A percentile compares a stretch with the other conserved stretches of the same genome.
These are phyloP conservation scores for Zoysia matrella DNA, from an alignment of 202 grass and related monocot genomes.

Conservation along the genomic window DNA sequence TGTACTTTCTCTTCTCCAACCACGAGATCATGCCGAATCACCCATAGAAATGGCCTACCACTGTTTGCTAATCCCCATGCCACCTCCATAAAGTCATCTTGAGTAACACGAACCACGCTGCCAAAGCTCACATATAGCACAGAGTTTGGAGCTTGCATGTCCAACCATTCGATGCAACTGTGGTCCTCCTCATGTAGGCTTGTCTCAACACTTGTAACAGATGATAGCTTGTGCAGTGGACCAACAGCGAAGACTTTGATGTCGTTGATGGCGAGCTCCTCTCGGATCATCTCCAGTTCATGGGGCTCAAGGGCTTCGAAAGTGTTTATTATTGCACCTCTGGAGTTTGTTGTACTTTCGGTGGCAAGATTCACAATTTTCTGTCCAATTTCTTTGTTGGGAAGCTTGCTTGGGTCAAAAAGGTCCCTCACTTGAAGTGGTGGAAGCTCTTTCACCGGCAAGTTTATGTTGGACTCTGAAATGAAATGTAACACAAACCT, in stretches of 20 bases:
- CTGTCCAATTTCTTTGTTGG: neutral
- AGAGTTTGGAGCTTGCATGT: slow-evolving; percentile 9
- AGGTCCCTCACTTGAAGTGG: slow-evolving; percentile 58
- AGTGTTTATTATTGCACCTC: slow-evolving; percentile 55
- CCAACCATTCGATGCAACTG: slow-evolving; percentile 57
- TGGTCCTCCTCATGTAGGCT: slow-evolving; percentile 40
- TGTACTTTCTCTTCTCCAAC: neutral
- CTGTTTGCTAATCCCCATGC: slow-evolving; percentile 30
- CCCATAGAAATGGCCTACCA: slow-evolving; percentile 58
- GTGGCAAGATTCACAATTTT: neutral
- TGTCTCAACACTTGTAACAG: neutral
- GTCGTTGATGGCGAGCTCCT: too few species aligned
- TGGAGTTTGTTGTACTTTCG: slow-evolving; percentile 29
- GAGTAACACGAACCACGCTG: slow-evolving; percentile 30
- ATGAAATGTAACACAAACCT: too few species aligned
- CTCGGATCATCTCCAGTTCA: slow-evolving; percentile 29
- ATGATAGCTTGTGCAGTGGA: slow-evolving; percentile 41
- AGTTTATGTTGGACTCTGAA: slow-evolving; percentile 43
- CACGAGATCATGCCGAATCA: slow-evolving; percentile 39
- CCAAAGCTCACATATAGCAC: slow-evolving; percentile 74
- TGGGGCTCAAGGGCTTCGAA: slow-evolving; percentile 28
- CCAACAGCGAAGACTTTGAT: slow-evolving; percentile 22
- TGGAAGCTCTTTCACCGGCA: slow-evolving; percentile 41
- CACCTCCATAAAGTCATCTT: slow-evolving; percentile 27
- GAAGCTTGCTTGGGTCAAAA: slow-evolving; percentile 3